Percentiles rank a stretch among this genome's conserved stretches.
phyloP scores from a whole-genome alignment of 1,284 basidiomycete species.

The Ganoderma sp. region DNA sequence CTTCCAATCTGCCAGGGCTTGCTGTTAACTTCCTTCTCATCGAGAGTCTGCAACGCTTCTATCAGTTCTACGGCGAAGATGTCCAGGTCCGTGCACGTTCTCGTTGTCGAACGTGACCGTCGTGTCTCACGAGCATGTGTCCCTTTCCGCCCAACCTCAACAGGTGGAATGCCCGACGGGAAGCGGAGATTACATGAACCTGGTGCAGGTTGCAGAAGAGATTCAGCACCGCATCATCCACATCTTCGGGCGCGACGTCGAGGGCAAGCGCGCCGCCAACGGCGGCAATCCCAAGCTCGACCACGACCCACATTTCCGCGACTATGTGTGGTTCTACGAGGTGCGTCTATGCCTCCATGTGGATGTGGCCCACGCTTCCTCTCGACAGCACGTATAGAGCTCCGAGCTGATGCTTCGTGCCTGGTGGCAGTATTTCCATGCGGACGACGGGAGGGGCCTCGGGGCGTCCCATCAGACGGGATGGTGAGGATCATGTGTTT shows the following conservation, averaged over 20 bases:
- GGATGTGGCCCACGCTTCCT: background rate
- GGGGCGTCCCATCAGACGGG: conserved; percentile 98
- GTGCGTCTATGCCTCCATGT: conserved; percentile 47
- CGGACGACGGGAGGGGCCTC: conserved; percentile 87
- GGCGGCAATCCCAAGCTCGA: conserved; percentile 90
- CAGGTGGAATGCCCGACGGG: conserved; percentile 94
- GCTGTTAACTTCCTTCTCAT: conserved; percentile 95
- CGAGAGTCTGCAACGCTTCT: conserved; percentile 94
- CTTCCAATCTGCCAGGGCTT: conserved; percentile 62
- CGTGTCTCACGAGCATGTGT: conserved; percentile 4
- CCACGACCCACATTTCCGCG: conserved; percentile 93
- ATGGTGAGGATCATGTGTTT: conserved; percentile 60
- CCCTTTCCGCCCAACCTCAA: background rate
- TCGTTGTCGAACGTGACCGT: background rate
- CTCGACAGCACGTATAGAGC: background rate
- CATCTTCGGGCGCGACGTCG: conserved; percentile 89
- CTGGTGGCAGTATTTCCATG: conserved; percentile 85
- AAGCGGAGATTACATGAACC: conserved; percentile 94
- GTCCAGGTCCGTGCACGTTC: conserved; percentile 55
- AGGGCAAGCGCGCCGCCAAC: conserved; percentile 89
- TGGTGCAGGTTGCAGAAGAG: conserved; percentile 93
- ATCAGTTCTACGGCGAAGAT: conserved; percentile 93
- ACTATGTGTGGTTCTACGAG: conserved; percentile 96
- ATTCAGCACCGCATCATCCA: conserved; percentile 98
- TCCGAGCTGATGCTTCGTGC: conserved; percentile 2